A percentile compares a stretch with the other conserved stretches of the same genome.
These are phyloP conservation scores for Beauveria pseudobassiana DNA, from an alignment of 2,329 filamentous ascomycete species.

Conservation along the genomic window DNA sequence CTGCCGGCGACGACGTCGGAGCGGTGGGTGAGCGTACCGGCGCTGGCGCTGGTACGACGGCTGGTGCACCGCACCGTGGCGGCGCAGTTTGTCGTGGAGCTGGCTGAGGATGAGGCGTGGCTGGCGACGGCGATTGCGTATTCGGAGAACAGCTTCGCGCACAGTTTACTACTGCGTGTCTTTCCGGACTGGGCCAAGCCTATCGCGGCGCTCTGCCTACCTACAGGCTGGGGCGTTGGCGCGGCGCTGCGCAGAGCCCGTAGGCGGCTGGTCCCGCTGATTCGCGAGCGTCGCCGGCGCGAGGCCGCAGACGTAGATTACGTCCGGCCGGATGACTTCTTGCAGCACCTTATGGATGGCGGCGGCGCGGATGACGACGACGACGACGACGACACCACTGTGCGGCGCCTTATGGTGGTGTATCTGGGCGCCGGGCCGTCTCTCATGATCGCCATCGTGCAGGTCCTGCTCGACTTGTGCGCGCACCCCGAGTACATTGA, in stretches of 20 bases:
- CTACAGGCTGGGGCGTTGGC: not conserved
- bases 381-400: not conserved
- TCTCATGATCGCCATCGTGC: conserved; percentile 8
- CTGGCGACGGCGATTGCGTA: not conserved
- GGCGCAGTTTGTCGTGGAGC: conserved; percentile 1
- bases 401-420: conserved; percentile 6
- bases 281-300: conserved; percentile 3
- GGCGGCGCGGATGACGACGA: not conserved
- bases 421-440: not conserved
- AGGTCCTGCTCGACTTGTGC: conserved; percentile 32
- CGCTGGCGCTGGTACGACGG: not conserved
- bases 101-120: not conserved
- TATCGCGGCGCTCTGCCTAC: not conserved
- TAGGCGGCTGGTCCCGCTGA: not conserved
- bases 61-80: not conserved
- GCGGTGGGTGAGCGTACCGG: not conserved
- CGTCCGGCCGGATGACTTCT: not conserved
- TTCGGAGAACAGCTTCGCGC: conserved; percentile 3
- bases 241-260: not conserved
- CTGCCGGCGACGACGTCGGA: not conserved
- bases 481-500: conserved; percentile 31
- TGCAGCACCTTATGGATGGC: conserved; percentile 8
- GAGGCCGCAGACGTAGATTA: not conserved
- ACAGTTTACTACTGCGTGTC: conserved; percentile 2
- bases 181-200: conserved; percentile 6